phyloP scores from a whole-genome alignment of 2,329 filamentous ascomycete genomes.

The Claviceps digitariae region DNA sequence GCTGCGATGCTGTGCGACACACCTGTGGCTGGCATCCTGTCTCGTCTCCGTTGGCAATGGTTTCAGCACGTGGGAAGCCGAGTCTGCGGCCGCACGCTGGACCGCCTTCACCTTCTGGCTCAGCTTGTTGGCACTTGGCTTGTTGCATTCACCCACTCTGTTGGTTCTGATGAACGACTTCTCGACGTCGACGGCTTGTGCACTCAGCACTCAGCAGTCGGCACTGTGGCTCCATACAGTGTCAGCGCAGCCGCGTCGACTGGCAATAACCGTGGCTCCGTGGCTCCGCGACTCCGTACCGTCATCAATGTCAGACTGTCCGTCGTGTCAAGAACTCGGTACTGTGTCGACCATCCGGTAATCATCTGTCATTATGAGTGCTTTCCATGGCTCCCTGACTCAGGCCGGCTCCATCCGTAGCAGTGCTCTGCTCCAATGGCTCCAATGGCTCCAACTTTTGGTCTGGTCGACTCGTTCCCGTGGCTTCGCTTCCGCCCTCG shows the following conservation, averaged over 20 bases:
- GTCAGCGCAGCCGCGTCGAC: not conserved
- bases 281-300: no score
- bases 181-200: not conserved
- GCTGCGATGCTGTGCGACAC: not conserved
- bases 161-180: not conserved
- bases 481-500: not conserved
- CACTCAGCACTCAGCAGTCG: no score
- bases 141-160: no score
- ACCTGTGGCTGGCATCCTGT: not conserved
- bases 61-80: not conserved
- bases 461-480: not conserved
- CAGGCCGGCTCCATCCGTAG: not conserved
- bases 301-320: not conserved
- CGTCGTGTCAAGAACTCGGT: no score
- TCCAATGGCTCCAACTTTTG: not conserved
- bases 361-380: not conserved
- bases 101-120: not conserved
- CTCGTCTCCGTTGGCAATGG: not conserved
- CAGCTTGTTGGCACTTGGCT: no score
- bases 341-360: no score
- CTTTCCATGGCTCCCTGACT: not conserved
- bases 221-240: not conserved
- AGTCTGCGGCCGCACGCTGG: not conserved
- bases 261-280: not conserved
- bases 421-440: no score